Base-by-base conservation (phyloP, 1,284 basidiomycete genomes). In the Cryptococcus sp. region DNA sequence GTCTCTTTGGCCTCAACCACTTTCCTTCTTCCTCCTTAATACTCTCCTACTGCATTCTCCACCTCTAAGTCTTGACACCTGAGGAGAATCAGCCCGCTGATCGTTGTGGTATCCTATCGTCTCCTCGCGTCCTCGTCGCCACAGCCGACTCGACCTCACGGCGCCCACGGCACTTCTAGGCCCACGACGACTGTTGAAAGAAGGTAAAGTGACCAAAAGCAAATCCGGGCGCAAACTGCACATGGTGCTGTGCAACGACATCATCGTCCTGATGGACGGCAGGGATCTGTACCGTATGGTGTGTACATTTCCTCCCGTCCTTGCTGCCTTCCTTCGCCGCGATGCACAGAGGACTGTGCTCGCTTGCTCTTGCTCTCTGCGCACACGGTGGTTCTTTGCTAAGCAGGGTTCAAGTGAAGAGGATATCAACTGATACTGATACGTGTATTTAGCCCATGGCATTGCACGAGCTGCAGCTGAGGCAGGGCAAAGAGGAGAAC, bases 131-230 rank as follows among this genome's bases (percentile, higher is more conserved):
- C 35, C 17, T 50, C 17, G 20, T 38, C 27, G 17, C 19, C 31
- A 3, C 55, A 91, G 90, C 1, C 87, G 88, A 16, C 84, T 96
- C 27, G 92, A 97, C 73, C 80, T 97, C n/a, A 94, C 91, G 0
- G 90, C 88, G 3, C 88, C 90, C 0, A 96, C 93, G 10, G 84
- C 88, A 1, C 83, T 86, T 66, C 87, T 91, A 81, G 92, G 90
- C 1, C 79, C 83, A 10, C 83, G 94, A 22, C 84, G 81, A 62
- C 81, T 98, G 15, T 54, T 97, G 46, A 89, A 87, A 63, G 90
- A 97, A 73, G 93, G 92, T 0, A 58, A 82, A 4, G 76, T 97
- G 8, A 76, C 82, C 64, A 97, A 98, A 74, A 82, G 88, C 11
- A 94, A 92, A 80, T 91, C 89, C 60, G 88, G 90, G 0, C 82